Evolutionary conservation across 2,329 filamentous ascomycete genomes (phyloP).

Genomic region (Blastomyces emzantsi): DNA sequence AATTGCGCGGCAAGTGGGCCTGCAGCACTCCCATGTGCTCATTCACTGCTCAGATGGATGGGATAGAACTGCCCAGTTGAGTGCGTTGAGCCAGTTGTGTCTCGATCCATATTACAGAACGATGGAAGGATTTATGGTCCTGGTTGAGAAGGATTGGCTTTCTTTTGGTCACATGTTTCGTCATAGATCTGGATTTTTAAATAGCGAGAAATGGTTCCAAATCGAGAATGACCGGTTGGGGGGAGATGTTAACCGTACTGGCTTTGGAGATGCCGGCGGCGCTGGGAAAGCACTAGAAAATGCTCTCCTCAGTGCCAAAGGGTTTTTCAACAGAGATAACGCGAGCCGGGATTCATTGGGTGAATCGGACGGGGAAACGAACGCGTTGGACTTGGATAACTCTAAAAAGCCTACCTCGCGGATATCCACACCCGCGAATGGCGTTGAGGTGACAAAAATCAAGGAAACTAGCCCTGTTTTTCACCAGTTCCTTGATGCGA

Average conservation of each 20-base stretch:
- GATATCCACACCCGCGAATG: conserved; percentile 34
- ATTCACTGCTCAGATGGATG: conserved; percentile 98
- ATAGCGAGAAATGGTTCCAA: conserved; percentile 88
- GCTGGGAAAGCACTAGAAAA: conserved; percentile 72
- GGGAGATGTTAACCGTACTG: conserved; percentile 37
- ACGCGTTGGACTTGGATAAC: conserved; percentile 41
- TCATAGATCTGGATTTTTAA: conserved; percentile 77
- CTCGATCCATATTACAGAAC: conserved; percentile 94
- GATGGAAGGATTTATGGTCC: conserved; percentile 83
- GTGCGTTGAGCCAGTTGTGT: conserved; percentile 83
- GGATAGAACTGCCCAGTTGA: conserved; percentile 94
- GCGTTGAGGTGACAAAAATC: conserved; percentile 60
- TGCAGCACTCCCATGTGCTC: conserved; percentile 87
- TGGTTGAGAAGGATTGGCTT: conserved; percentile 96
- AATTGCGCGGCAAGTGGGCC: conserved; percentile 78
- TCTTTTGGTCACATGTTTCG: conserved; percentile 98
- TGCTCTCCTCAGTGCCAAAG: conserved; percentile 72
- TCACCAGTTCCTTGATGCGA: conserved; percentile 92
- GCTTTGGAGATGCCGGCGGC: conserved; percentile 34
- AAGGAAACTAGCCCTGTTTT: conserved; percentile 94
- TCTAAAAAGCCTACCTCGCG: conserved; percentile 29
- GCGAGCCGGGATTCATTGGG: conserved; percentile 54
- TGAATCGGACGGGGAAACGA: conserved; percentile 51
- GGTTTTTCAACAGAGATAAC: conserved; percentile 77
- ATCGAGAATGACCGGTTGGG: conserved; percentile 72